These are phyloP conservation scores for Thielaviopsis euricoi DNA, from an alignment of 2,329 filamentous ascomycete genomes.

Conservation along the genomic window DNA sequence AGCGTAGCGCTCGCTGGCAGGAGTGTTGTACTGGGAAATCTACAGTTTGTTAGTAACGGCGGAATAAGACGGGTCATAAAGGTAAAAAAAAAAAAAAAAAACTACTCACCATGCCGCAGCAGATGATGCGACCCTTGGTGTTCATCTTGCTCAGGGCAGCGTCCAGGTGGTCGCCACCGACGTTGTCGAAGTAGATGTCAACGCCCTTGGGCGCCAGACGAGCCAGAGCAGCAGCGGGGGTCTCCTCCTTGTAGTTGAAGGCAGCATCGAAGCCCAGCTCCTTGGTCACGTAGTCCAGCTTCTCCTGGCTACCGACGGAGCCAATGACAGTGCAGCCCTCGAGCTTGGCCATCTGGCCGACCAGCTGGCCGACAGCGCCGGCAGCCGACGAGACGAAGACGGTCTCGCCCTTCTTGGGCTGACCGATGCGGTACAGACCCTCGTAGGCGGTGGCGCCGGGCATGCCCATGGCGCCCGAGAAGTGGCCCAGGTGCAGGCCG, in stretches of 20 bases:
- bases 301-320: conserved; percentile 63
- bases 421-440: conserved; percentile 46
- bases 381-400: conserved; percentile 70
- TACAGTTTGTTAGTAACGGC: conserved; percentile 10
- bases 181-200: conserved; percentile 47
- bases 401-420: conserved; percentile 50
- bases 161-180: conserved; percentile 35
- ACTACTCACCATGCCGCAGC: conserved; percentile 45
- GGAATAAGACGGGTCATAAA: neutral
- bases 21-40: conserved; percentile 60
- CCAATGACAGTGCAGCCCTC: conserved; percentile 68
- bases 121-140: conserved; percentile 45
- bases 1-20: conserved; percentile 38
- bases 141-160: conserved; percentile 35
- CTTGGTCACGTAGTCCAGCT: conserved; percentile 47
- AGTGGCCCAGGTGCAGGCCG: conserved; percentile 48
- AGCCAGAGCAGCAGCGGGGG: conserved; percentile 46
- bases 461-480: conserved; percentile 51
- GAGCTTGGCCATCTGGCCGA: conserved; percentile 69
- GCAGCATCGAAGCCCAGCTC: conserved; percentile 40
- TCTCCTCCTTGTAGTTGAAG: conserved; percentile 84
- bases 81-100: too few species aligned
- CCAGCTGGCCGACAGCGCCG: conserved; percentile 67
- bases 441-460: conserved; percentile 55
- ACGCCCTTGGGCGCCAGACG: conserved; percentile 61